Evolutionary conservation across 2,329 filamentous ascomycete species (phyloP).

Genomic region (Beauveria medogensis): DNA sequence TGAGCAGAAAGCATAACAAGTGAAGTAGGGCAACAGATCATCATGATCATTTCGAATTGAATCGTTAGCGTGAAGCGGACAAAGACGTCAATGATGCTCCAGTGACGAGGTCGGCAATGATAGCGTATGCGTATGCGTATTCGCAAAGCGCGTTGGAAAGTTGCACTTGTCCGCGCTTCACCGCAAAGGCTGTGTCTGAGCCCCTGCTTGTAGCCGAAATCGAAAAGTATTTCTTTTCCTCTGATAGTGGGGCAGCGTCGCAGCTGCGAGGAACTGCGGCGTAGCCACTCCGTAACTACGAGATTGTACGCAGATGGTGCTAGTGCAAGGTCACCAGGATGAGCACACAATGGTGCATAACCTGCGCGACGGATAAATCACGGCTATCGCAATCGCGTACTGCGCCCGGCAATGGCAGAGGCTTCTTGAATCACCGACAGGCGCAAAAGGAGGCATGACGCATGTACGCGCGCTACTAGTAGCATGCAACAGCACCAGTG

Average conservation of each 20-base stretch:
- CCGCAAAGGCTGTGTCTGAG: neutral
- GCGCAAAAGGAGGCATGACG: neutral
- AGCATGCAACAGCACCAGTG: too few relatives aligned
- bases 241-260: neutral
- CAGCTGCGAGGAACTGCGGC: neutral
- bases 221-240: neutral
- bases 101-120: neutral
- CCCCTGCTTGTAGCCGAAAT: too few relatives aligned
- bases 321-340: neutral
- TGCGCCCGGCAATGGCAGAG: neutral
- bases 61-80: too few relatives aligned
- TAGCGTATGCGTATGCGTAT: slow-evolving; percentile 9
- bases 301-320: neutral
- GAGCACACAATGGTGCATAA: neutral
- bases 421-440: neutral
- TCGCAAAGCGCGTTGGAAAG: neutral
- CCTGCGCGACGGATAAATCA: neutral
- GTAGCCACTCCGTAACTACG: neutral
- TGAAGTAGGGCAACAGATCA: too few relatives aligned
- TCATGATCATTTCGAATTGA: too few relatives aligned
- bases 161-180: neutral
- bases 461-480: too few relatives aligned
- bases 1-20: too few relatives aligned
- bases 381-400: neutral
- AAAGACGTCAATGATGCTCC: neutral